phyloP scores from a whole-genome alignment of 257 asterid genomes.

The Fraxinus excelsior region DNA sequence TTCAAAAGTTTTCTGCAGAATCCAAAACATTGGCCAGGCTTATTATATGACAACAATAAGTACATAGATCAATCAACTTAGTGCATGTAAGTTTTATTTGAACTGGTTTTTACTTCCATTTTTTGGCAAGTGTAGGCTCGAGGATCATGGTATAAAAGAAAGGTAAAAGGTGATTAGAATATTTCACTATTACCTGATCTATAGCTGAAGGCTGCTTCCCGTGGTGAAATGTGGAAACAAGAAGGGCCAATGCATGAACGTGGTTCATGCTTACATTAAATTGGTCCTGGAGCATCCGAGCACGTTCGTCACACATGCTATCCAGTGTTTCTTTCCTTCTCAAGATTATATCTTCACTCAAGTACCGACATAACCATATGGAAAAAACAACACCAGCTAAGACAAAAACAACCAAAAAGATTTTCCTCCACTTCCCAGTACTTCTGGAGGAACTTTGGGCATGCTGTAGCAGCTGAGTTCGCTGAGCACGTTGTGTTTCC shows the following conservation, averaged over 20 bases:
- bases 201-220: constrained; percentile 65
- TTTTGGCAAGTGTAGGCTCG: background rate
- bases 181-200: constrained; percentile 54
- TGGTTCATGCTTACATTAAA: constrained; percentile 82
- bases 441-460: constrained; percentile 39
- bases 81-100: background rate
- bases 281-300: constrained; percentile 78
- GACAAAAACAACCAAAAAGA: constrained; percentile 43
- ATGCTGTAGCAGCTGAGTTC: constrained; percentile 40
- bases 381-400: constrained; percentile 48
- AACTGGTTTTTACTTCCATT: background rate
- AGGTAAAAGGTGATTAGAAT: background rate
- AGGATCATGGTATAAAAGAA: background rate
- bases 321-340: constrained; percentile 60
- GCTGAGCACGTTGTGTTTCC: constrained; percentile 37
- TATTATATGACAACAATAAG: constrained; percentile 5
- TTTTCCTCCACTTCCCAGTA: constrained; percentile 61
- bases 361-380: constrained; percentile 49
- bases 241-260: constrained; percentile 75
- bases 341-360: constrained; percentile 46
- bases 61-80: background rate
- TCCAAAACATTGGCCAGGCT: constrained; percentile 18
- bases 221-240: constrained; percentile 75
- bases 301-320: constrained; percentile 79
- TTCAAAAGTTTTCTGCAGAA: constrained; percentile 69